Conservation (phyloP, 257 asterid species). For the Jacaranda copaia region DNA sequence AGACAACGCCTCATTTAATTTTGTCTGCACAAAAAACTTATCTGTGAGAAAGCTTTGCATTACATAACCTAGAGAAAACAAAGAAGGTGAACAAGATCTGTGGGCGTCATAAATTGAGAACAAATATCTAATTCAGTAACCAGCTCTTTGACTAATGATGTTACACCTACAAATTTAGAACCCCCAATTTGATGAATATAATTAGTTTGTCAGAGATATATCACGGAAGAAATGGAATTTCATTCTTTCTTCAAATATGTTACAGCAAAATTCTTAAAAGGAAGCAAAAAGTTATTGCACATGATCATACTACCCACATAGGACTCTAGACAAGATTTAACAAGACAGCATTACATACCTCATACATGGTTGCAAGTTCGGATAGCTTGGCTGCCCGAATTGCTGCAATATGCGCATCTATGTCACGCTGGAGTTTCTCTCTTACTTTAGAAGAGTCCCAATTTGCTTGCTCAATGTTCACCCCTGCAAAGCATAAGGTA, state of each 20-base stretch:
- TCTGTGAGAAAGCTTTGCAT: conserved; percentile 30
- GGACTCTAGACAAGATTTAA: conserved; percentile 15
- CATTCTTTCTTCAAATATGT: not conserved
- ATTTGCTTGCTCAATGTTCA: conserved; percentile 75
- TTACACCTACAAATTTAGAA: not conserved
- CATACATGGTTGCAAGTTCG: conserved; percentile 67
- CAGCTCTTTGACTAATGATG: conserved; percentile 26
- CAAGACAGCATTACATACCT: conserved; percentile 58
- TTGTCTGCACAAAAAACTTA: conserved; percentile 60
- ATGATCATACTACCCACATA: conserved; percentile 21
- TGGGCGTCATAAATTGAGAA: conserved; percentile 14
- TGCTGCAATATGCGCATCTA: conserved; percentile 77
- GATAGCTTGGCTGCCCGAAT: conserved; percentile 76
- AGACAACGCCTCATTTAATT: conserved; percentile 75
- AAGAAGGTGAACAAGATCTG: conserved; percentile 1
- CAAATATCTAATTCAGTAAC: conserved; percentile 17
- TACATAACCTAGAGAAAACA: conserved; percentile 5
- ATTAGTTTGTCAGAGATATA: not conserved
- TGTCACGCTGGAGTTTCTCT: conserved; percentile 88
- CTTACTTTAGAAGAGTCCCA: conserved; percentile 92
- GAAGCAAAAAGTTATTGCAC: conserved; percentile 19
- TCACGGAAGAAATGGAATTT: conserved; percentile 1
- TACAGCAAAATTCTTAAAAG: conserved; percentile 13
- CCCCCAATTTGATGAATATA: conserved; percentile 4
- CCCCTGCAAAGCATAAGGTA: conserved; percentile 49